phyloP scores from a whole-genome alignment of 495 filamentous ascomycete species.

The Collariella sp. region DNA sequence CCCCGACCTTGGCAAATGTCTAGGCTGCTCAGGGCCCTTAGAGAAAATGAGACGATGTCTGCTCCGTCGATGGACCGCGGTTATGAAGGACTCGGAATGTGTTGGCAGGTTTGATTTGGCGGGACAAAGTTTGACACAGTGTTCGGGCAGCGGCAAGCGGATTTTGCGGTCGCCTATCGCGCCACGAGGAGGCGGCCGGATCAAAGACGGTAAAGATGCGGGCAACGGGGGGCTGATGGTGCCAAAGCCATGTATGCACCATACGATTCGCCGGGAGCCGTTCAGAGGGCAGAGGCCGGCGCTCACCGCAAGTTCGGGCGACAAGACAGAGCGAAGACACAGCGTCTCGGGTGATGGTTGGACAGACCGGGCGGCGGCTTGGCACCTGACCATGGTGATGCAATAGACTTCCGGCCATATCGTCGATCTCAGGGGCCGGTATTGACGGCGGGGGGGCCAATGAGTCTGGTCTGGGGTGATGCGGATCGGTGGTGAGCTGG shows the following conservation, averaged over 20 bases:
- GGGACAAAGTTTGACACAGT: background rate
- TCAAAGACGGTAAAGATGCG: background rate
- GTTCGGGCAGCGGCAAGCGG: background rate
- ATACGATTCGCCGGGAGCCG: background rate
- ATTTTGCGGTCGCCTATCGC: background rate
- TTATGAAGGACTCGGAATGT: background rate
- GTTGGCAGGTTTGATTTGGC: too few species aligned
- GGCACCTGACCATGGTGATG: constrained; percentile 10
- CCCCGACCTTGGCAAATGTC: constrained; percentile 2
- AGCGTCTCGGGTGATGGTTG: constrained; percentile 11
- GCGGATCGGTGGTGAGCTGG: background rate
- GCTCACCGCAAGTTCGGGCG: constrained; percentile 19
- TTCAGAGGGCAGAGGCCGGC: background rate
- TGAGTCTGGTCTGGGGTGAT: background rate
- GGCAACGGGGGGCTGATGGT: background rate
- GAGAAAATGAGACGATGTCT: background rate
- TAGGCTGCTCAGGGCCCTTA: background rate
- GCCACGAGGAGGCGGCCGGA: background rate
- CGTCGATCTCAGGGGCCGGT: constrained; percentile 1
- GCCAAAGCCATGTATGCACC: background rate
- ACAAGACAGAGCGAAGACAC: background rate
- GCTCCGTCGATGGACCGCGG: background rate
- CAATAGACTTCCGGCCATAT: constrained; percentile 13
- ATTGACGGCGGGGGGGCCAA: background rate
- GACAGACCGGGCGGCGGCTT: background rate